These are phyloP conservation scores for Anthracocystis panici-leucophaei DNA, from an alignment of 1,284 basidiomycete genomes.

Conservation along the genomic window DNA sequence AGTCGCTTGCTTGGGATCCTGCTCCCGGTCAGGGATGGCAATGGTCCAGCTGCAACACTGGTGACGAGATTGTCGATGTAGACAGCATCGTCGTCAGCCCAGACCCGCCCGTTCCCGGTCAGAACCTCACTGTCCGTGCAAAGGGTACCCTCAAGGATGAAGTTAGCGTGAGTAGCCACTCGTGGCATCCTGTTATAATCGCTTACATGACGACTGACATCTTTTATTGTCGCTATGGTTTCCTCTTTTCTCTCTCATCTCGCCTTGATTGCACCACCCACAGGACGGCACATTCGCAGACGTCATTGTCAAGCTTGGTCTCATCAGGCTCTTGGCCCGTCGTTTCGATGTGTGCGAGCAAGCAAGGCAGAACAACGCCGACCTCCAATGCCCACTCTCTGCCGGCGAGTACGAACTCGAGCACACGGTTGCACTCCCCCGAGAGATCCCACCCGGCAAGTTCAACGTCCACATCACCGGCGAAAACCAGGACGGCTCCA, in stretches of 20 bases:
- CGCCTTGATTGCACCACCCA: background rate
- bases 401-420: constrained; percentile 61
- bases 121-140: constrained; percentile 65
- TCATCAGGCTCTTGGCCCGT: constrained; percentile 59
- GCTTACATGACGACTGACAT: background rate
- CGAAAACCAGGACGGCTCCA: constrained; percentile 81
- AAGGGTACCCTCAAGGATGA: constrained; percentile 52
- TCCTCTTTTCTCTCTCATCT: background rate
- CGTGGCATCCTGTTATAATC: background rate
- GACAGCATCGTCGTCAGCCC: constrained; percentile 60
- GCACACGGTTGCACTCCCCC: constrained; percentile 64
- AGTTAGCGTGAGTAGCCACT: constrained; percentile 54
- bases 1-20: constrained; percentile 9
- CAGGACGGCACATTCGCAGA: constrained; percentile 63
- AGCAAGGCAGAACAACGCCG: constrained; percentile 59
- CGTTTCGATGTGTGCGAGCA: constrained; percentile 65
- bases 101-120: constrained; percentile 65
- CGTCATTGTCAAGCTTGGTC: constrained; percentile 66
- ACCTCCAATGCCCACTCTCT: constrained; percentile 64
- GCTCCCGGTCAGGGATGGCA: constrained; percentile 52
- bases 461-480: constrained; percentile 81
- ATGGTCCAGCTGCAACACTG: constrained; percentile 62
- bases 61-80: constrained; percentile 52
- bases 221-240: background rate
- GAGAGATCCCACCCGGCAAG: constrained; percentile 73